Conservation (phyloP, 2,329 filamentous ascomycete species). For the Aspergillus clavatus region DNA sequence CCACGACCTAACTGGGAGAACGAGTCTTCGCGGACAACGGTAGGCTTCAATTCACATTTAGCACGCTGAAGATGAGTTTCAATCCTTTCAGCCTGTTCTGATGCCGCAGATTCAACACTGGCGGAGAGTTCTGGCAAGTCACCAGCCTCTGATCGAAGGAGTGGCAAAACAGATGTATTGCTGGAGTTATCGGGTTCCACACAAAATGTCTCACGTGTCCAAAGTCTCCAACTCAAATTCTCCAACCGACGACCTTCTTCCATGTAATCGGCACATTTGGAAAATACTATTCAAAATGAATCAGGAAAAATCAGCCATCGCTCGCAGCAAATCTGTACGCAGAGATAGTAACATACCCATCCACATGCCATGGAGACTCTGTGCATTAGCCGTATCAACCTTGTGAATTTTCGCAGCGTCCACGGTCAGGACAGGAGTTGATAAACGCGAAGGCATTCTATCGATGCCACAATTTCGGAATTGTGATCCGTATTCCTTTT, state of each 20-base stretch:
- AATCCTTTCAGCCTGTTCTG: conserved; percentile 55
- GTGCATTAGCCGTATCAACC: conserved; percentile 86
- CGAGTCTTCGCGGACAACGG: conserved; percentile 49
- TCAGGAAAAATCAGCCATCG: conserved; percentile 19
- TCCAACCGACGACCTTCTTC: conserved; percentile 89
- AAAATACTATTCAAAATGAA: conserved; percentile 63
- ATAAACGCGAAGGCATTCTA: conserved; percentile 76
- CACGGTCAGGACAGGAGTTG: conserved; percentile 82
- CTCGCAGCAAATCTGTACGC: conserved; percentile 1
- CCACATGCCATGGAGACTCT: conserved; percentile 96
- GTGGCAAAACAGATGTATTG: conserved; percentile 47
- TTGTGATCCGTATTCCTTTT: conserved; percentile 6
- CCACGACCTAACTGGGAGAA: conserved; percentile 64
- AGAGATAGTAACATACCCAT: conserved; percentile 62
- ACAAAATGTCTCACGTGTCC: conserved; percentile 91
- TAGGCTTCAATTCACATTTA: conserved; percentile 59
- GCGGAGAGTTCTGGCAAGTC: conserved; percentile 69
- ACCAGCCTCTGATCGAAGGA: conserved; percentile 40
- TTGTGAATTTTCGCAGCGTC: conserved; percentile 90
- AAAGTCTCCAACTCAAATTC: conserved; percentile 92
- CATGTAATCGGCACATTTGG: conserved; percentile 87
- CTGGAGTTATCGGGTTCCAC: conserved; percentile 59
- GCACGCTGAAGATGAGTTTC: conserved; percentile 55
- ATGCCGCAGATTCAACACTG: conserved; percentile 67
- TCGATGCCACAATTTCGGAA: conserved; percentile 22